Conservation (phyloP, 768 basidiomycete genomes). For the Holtermanniella nyarrowii region DNA sequence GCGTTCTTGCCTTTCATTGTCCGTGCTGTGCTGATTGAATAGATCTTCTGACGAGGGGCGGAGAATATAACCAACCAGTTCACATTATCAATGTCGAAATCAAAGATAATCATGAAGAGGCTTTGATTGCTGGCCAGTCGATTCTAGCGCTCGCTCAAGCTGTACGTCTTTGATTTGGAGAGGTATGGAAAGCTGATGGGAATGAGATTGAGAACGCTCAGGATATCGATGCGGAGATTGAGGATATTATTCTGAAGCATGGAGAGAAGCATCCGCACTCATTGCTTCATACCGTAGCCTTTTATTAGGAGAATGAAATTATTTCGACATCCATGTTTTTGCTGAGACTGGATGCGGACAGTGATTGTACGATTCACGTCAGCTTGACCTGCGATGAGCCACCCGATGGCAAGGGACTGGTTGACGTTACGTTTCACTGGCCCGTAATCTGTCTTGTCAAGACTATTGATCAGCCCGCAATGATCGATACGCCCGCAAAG, state of each 20-base stretch:
- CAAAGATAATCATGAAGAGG: slow-evolving; percentile 98
- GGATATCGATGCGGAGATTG: slow-evolving; percentile 88
- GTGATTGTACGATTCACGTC: no score
- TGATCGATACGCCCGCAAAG: no score
- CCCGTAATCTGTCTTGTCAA: no score
- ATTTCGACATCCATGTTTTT: no score
- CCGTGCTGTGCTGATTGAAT: slow-evolving; percentile 28
- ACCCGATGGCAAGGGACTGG: no score
- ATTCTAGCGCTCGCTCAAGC: slow-evolving; percentile 83
- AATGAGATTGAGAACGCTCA: slow-evolving; percentile 67
- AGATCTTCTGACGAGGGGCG: slow-evolving; percentile 75
- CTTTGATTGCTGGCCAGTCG: slow-evolving; percentile 86
- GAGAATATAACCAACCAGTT: slow-evolving; percentile 85
- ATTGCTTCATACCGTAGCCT: slow-evolving; percentile 80
- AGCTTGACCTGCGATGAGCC: no score
- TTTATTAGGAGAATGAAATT: slow-evolving; percentile 68
- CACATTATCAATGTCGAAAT: slow-evolving; percentile 97
- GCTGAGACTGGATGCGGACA: no score
- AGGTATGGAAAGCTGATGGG: neutral
- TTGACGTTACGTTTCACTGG: no score
- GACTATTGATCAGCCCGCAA: no score
- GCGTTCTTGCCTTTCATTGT: slow-evolving; percentile 27
- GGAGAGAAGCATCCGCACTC: slow-evolving; percentile 85
- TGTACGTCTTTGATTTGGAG: slow-evolving; percentile 48
- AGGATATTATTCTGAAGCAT: slow-evolving; percentile 69